Conservation (phyloP, 495 filamentous ascomycete genomes). For the Xylaria palmicola region DNA sequence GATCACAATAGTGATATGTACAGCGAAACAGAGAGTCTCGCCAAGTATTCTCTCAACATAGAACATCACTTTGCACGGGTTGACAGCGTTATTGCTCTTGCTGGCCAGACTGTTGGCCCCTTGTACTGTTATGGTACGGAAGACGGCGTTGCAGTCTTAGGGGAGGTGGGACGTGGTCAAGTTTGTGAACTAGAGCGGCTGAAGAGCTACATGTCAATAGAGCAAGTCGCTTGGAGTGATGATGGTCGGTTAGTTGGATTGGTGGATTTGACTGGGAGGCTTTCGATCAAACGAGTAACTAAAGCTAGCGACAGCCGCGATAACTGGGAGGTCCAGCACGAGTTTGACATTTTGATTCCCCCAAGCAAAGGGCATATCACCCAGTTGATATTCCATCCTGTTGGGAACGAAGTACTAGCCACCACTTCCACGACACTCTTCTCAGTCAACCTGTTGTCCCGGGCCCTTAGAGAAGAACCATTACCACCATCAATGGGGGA, state of each 20-base stretch:
- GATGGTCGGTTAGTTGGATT: conserved; percentile 14
- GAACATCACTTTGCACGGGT: not conserved
- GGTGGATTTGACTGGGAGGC: conserved; percentile 10
- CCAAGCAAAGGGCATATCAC: not conserved
- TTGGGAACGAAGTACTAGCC: not conserved
- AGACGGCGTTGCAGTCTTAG: conserved; percentile 15
- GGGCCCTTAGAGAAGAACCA: not conserved
- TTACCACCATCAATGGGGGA: not conserved
- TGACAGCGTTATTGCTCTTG: conserved; percentile 17
- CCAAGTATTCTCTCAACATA: not conserved
- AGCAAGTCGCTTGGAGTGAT: conserved; percentile 11
- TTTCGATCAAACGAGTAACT: conserved; percentile 9
- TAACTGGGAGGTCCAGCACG: conserved; percentile 10
- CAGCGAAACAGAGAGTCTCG: conserved; percentile 13
- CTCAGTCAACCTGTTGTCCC: not conserved
- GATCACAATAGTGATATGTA: conserved; percentile 3
- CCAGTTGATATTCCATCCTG: not conserved
- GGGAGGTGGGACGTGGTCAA: conserved; percentile 2
- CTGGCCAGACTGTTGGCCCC: not conserved
- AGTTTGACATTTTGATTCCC: conserved; percentile 9
- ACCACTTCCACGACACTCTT: not conserved
- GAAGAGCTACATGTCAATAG: conserved; percentile 9
- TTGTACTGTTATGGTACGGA: conserved; percentile 24
- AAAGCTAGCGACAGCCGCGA: not conserved
- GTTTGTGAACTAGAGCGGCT: conserved; percentile 6